A percentile compares a stretch with the other conserved stretches of the same genome.
phyloP scores from a whole-genome alignment of 2,329 filamentous ascomycete species.

The Xylariaceae sp. region DNA sequence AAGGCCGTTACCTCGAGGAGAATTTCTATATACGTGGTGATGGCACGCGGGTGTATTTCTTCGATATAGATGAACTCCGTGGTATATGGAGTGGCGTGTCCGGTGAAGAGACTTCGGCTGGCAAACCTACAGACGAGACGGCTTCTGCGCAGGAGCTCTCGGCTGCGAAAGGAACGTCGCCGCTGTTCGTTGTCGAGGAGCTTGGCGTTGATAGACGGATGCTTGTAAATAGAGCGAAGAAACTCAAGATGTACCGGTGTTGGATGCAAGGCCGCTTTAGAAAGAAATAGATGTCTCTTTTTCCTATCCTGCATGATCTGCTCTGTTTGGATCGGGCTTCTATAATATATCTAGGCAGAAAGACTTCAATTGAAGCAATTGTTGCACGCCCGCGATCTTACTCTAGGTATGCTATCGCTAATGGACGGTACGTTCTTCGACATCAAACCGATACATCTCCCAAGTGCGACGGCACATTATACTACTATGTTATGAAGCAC shows the following conservation, averaged over 20 bases:
- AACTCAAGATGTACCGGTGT: conserved; percentile 97
- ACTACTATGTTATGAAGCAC: neutral
- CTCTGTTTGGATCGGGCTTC: too few species aligned
- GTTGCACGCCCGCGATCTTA: too few species aligned
- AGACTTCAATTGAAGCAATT: too few species aligned
- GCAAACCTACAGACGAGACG: conserved; percentile 22
- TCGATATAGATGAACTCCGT: conserved; percentile 77
- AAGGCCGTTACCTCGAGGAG: conserved; percentile 87
- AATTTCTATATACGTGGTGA: conserved; percentile 97
- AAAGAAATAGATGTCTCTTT: conserved; percentile 43
- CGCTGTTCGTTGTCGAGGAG: conserved; percentile 66
- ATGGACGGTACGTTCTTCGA: too few species aligned
- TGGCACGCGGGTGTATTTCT: conserved; percentile 96
- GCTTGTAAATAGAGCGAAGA: conserved; percentile 84
- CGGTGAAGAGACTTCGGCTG: conserved; percentile 24
- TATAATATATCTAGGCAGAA: too few species aligned
- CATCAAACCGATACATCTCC: too few species aligned
- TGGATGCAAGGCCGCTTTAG: conserved; percentile 85
- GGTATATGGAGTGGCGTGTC: conserved; percentile 62
- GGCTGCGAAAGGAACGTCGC: conserved; percentile 22
- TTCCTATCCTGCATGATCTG: neutral
- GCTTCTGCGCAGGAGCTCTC: conserved; percentile 12
- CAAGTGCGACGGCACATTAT: too few species aligned
- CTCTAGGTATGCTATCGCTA: too few species aligned
- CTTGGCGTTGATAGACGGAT: conserved; percentile 83